phyloP scores from a whole-genome alignment of 257 asterid species.

The Ilex asprella region DNA sequence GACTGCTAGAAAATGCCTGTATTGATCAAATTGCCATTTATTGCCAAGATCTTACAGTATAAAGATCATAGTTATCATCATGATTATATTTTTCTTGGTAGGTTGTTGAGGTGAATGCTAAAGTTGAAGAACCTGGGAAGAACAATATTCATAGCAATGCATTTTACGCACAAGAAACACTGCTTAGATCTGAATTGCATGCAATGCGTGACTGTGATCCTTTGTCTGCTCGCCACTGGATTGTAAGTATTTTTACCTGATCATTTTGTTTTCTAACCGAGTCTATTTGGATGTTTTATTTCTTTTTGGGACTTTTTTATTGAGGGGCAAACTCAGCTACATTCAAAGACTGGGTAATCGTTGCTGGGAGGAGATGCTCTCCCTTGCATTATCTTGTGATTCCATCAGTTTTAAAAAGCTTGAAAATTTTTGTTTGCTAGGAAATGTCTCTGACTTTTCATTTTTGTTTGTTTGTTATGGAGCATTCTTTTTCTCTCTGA shows the following conservation, averaged over 20 bases:
- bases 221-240: slow-evolving; percentile 94
- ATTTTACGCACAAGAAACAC: slow-evolving; percentile 87
- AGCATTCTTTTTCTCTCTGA: too few relatives aligned
- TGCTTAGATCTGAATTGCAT: slow-evolving; percentile 74
- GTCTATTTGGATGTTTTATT: too few relatives aligned
- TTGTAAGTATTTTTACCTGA: slow-evolving; percentile 40
- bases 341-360: too few relatives aligned
- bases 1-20: not conserved
- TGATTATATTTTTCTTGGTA: slow-evolving; percentile 10
- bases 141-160: slow-evolving; percentile 87
- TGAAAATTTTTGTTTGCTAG: too few relatives aligned
- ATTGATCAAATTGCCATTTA: slow-evolving; percentile 1
- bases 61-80: not conserved
- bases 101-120: slow-evolving; percentile 95
- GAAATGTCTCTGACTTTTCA: too few relatives aligned
- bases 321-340: too few relatives aligned
- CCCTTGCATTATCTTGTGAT: too few relatives aligned
- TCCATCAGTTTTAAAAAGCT: too few relatives aligned
- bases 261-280: too few relatives aligned
- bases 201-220: slow-evolving; percentile 95
- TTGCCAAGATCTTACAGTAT: not conserved
- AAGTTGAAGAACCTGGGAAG: slow-evolving; percentile 88
- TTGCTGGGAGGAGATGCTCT: too few relatives aligned
- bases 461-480: too few relatives aligned
- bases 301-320: too few relatives aligned